Evolutionary conservation across 176 grass and related monocot genomes (phyloP).

Genomic region (Luzula sylvatica): DNA sequence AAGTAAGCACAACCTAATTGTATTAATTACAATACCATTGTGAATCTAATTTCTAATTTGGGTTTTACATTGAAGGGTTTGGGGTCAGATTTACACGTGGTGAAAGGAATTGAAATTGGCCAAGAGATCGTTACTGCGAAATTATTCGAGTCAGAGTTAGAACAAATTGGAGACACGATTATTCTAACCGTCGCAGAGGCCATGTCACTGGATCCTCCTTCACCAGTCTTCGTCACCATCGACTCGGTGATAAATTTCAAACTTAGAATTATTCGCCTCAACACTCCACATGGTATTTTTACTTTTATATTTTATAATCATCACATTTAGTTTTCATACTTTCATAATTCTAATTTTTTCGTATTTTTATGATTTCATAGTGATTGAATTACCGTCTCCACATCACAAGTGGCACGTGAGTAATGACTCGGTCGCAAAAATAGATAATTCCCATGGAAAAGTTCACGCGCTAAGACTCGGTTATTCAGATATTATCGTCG

Average conservation of each 20-base stretch:
- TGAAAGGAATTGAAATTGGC: constrained; percentile 76
- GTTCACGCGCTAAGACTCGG: constrained; percentile 56
- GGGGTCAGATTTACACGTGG: constrained; percentile 85
- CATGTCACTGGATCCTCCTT: constrained; percentile 88
- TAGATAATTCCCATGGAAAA: constrained; percentile 54
- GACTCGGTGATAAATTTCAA: constrained; percentile 59
- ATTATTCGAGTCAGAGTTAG: constrained; percentile 44
- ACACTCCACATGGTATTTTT: constrained; percentile 52
- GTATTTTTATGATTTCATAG: constrained; percentile 33
- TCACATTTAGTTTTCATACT: neutral
- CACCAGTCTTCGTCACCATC: constrained; percentile 78
- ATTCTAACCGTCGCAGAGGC: constrained; percentile 89
- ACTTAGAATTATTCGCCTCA: constrained; percentile 72
- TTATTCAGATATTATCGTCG: constrained; percentile 60
- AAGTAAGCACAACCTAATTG: constrained; percentile 32
- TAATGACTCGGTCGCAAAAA: constrained; percentile 62
- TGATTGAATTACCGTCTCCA: constrained; percentile 66
- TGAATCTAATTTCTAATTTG: neutral
- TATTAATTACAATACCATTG: constrained; percentile 12
- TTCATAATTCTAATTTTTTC: constrained; percentile 4
- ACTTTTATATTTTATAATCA: too few species aligned
- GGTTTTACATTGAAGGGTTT: constrained; percentile 39
- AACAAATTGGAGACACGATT: constrained; percentile 67
- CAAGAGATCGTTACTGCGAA: constrained; percentile 76
- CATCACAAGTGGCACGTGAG: constrained; percentile 65